Base-by-base conservation (phyloP, 2,329 filamentous ascomycete species). In the Aureobasidium musti region DNA sequence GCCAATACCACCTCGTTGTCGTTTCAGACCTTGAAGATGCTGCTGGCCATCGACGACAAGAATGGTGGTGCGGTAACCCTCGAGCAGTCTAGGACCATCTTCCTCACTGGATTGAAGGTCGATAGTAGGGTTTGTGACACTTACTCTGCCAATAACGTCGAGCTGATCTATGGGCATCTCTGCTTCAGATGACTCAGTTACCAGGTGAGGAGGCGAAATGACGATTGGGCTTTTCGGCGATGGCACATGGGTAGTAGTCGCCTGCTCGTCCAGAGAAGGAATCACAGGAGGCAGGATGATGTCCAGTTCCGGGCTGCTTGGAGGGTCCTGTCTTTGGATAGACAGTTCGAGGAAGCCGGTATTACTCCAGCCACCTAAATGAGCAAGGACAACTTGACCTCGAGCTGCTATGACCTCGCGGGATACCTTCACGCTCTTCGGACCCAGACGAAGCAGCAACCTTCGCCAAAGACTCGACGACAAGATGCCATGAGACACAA, bases 401-500 rank as follows among this genome's bases (percentile, higher is more conserved):
- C 73, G 73, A 41, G 72, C 71, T 67, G 78, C 74, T 5, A 75
- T 75, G 7, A 84, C 74, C 37, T 80, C 79, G 14, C 80, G 73
- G 5, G 76, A 77, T 30, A 86, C 71, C 1, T 73, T 72, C 7
- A 87, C 77, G 69, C 78, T 82, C 54, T 76, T 77, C 14, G 77
- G 72, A 2, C 79, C 77, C 67, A 91, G 83, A 3, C 85, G 82
- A 14, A 79, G 77, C 8, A 89, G 78, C 17, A 96, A 75, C 14
- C 83, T 81, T 65, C 83, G 82, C 83, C 90, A 88, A 0, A 97
- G 77, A 37, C 86, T 83, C 2, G 86, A 86, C 2, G 97, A 83
- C 47, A 96, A 87, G 68, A 96, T 88, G 19, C 93, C 92, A 73
- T 97, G 93, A 1, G 92, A 89, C 3, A 96, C 89, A 17, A 96